Conservation (phyloP, 2,329 filamentous ascomycete genomes). For the Cladosporium phlei region DNA sequence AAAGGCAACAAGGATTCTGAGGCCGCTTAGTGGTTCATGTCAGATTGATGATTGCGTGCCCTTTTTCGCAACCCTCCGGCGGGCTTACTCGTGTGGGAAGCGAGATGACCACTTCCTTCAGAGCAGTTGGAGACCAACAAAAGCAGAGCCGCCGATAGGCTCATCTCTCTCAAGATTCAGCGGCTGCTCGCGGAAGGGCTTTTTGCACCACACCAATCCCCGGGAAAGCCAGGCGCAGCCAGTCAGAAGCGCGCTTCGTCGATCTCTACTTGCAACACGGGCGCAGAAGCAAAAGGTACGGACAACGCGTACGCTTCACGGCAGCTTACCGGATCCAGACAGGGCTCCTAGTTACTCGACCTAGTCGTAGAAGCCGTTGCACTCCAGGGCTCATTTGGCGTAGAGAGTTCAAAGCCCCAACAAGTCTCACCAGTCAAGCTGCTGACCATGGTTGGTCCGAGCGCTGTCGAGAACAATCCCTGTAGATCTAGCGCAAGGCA, state of each 20-base stretch:
- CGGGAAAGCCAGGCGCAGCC: slow-evolving; percentile 4
- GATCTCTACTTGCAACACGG: background rate
- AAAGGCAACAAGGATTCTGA: too few species aligned
- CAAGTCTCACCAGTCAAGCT: too few species aligned
- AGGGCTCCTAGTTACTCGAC: slow-evolving; percentile 2
- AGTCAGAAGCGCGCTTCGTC: background rate
- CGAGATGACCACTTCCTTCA: slow-evolving; percentile 6
- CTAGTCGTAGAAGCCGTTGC: slow-evolving; percentile 1
- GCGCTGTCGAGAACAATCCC: slow-evolving; percentile 10
- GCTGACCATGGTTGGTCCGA: slow-evolving; percentile 2
- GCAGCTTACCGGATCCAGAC: slow-evolving; percentile 11
- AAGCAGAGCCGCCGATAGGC: slow-evolving; percentile 2
- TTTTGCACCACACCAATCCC: slow-evolving; percentile 5
- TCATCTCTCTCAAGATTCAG: slow-evolving; percentile 2
- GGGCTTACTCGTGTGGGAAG: slow-evolving; percentile 3
- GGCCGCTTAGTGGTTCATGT: background rate
- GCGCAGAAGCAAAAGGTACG: background rate
- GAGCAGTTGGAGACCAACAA: slow-evolving; percentile 1
- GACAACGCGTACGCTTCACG: slow-evolving; percentile 12
- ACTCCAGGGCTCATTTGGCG: slow-evolving; percentile 5
- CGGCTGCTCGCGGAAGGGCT: slow-evolving; percentile 8
- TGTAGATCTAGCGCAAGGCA: slow-evolving; percentile 14
- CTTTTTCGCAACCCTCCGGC: background rate
- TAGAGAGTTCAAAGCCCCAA: background rate
- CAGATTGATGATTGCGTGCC: slow-evolving; percentile 7